Conservation (phyloP, 768 basidiomycete species). For the Plicaturopsis crispa region DNA sequence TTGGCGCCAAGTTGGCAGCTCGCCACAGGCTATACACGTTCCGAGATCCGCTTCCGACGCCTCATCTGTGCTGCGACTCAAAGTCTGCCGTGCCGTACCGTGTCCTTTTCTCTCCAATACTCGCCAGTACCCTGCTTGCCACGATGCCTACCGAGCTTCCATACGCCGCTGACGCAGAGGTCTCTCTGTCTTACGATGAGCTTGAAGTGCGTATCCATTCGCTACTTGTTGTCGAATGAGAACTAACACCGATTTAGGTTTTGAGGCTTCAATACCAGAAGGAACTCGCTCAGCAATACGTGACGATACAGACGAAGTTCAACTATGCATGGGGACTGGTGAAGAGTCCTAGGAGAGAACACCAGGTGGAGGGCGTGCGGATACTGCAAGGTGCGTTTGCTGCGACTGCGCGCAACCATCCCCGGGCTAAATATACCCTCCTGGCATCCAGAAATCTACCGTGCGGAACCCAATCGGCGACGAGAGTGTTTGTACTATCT, state of each 20-base stretch:
- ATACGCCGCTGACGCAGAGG: constrained; percentile 92
- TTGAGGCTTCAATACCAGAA: constrained; percentile 82
- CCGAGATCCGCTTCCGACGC: no score
- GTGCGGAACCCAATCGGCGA: constrained; percentile 76
- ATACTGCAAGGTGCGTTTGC: constrained; percentile 70
- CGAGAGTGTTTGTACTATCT: constrained; percentile 97
- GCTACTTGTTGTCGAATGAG: not conserved
- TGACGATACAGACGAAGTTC: constrained; percentile 94
- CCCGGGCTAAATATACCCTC: constrained; percentile 3
- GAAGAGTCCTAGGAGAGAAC: constrained; percentile 76
- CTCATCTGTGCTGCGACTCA: no score
- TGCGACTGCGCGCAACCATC: not conserved
- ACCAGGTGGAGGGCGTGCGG: constrained; percentile 90
- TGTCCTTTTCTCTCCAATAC: no score
- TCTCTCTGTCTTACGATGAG: constrained; percentile 84
- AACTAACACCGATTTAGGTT: not conserved
- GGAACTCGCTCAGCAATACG: constrained; percentile 74
- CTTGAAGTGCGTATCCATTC: constrained; percentile 52
- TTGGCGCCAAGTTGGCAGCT: no score
- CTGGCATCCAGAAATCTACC: constrained; percentile 70
- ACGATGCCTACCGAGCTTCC: constrained; percentile 77
- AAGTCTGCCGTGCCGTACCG: no score
- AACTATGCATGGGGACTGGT: constrained; percentile 97
- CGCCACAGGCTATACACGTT: no score
- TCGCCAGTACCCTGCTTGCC: no score